Conservation (phyloP, 257 asterid species). For the Solanum lycopersicoides region DNA sequence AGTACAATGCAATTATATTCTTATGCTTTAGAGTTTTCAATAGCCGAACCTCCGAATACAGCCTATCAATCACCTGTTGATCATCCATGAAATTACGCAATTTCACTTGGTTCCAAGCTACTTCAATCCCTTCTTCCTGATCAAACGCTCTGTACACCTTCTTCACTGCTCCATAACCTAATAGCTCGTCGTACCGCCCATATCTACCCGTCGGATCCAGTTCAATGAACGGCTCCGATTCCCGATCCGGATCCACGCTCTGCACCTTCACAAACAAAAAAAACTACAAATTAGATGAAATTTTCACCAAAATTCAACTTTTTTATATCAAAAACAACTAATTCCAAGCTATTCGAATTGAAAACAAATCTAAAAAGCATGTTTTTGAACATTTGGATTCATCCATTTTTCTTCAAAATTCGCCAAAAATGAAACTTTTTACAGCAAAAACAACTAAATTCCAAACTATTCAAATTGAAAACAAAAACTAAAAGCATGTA, state of each 20-base stretch:
- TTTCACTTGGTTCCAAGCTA: conserved; percentile 89
- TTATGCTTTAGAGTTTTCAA: conserved; percentile 33
- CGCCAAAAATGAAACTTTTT: not conserved
- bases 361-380: not conserved
- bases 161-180: conserved; percentile 70
- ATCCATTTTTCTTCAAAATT: not conserved
- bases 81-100: conserved; percentile 37
- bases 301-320: not conserved
- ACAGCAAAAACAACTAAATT: not conserved
- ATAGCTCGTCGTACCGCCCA: conserved; percentile 72
- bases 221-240: conserved; percentile 57
- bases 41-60: conserved; percentile 54
- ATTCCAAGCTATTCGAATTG: not conserved
- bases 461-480: not conserved
- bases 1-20: conserved; percentile 46
- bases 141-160: conserved; percentile 80
- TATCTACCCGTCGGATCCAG: conserved; percentile 58
- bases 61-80: conserved; percentile 42
- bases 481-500: not conserved
- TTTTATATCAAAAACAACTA: not conserved
- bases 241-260: conserved; percentile 27
- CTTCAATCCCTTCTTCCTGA: conserved; percentile 86
- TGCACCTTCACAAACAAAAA: conserved; percentile 3
- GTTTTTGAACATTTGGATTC: not conserved
- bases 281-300: not conserved